Base-by-base conservation (phyloP, 2,329 filamentous ascomycete genomes). In the Trichoderma sp. region DNA sequence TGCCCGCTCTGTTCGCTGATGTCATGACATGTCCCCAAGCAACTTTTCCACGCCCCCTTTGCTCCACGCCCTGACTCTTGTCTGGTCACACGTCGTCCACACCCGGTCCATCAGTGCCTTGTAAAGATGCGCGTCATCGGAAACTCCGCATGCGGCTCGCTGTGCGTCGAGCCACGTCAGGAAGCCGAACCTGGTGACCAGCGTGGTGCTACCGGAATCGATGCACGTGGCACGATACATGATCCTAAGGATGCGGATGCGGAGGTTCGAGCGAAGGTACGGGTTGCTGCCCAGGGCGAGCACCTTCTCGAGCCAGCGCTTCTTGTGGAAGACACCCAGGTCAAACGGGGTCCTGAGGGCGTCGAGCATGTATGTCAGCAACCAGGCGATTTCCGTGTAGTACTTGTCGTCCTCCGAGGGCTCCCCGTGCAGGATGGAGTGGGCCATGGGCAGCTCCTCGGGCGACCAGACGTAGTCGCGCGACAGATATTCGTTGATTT, bases 401-500 rank as follows among this genome's bases (percentile, higher is more conserved):
- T 92, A 89, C 3, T 84, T 84, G 74, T 93, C 91, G 72, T 94
- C 91, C 58, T 91, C 84, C 27, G 87, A 88, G 0, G 93, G 91
- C 69, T 89, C 86, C 63, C 88, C 85, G 68, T 87, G 83, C 12
- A 90, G 80, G 61, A 90, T 82, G 70, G 86, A 84, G 72, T 87
- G 84, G 27, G 88, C 87, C n/a, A 94, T 83, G 8, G 95, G 86
- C 27, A 95, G 87, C 74, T 88, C 89, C 68, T 92, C 87, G 19
- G 89, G 75, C 13, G 89, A 84, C 94, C 94, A 98, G 27, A 84
- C 78, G 0, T 94, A 94, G 0, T 89, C 87, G 61, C 89, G 89
- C 25, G 92, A 92, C 39, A 98, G 86, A 77, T 94, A 97, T 6
- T 85, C 83, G 80, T 97, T 97, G 78, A 95, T 82, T 76, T 97